These are phyloP conservation scores for Lachnellula cervina DNA, from an alignment of 2,329 filamentous ascomycete species.

Conservation along the genomic window DNA sequence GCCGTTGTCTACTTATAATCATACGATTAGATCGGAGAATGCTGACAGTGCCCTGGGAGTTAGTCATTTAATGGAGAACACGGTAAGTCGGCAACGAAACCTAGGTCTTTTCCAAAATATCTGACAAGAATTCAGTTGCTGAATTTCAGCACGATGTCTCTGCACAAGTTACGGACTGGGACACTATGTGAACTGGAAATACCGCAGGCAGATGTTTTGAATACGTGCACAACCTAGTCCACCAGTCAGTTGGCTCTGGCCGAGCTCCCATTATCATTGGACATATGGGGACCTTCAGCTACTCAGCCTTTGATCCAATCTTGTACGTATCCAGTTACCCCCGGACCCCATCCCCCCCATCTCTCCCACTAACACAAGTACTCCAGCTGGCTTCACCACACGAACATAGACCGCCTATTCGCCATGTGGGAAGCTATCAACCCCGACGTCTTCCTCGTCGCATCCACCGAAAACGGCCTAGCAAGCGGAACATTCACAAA, in stretches of 20 bases:
- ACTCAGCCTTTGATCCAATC: conserved; percentile 43
- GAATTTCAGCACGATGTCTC: background rate
- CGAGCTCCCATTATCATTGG: conserved; percentile 9
- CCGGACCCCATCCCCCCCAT: background rate
- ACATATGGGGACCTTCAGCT: conserved; percentile 39
- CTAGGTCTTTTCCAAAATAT: background rate
- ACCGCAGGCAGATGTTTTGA: background rate
- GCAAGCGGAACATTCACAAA: conserved; percentile 32
- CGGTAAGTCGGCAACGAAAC: background rate
- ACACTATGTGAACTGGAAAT: background rate
- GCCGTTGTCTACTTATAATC: background rate
- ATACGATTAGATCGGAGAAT: background rate
- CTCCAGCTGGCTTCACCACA: conserved; percentile 46
- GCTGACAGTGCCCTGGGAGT: background rate
- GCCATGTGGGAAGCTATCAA: conserved; percentile 46
- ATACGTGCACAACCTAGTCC: background rate
- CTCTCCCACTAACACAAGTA: background rate
- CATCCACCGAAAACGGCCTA: conserved; percentile 20
- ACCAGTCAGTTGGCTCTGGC: background rate
- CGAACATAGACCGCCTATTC: conserved; percentile 57
- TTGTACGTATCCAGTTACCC: conserved; percentile 40
- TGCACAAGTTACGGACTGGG: background rate
- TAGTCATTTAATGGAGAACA: background rate
- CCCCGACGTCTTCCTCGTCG: conserved; percentile 26
- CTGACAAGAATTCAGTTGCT: background rate